phyloP scores from a whole-genome alignment of 495 filamentous ascomycete genomes.

The Aspergillus ostianus region DNA sequence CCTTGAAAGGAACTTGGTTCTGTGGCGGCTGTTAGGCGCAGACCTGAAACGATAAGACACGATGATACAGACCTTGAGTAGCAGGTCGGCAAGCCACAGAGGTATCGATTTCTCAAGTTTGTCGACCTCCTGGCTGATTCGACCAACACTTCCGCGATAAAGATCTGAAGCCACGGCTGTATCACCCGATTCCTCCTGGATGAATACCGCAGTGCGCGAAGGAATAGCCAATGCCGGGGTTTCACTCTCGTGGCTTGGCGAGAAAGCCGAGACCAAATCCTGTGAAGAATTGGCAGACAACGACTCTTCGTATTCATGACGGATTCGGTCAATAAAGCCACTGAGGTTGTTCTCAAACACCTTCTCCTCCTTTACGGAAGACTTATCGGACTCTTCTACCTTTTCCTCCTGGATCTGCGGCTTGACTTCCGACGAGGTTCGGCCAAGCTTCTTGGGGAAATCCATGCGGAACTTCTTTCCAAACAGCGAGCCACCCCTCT shows the following conservation, averaged over 20 bases:
- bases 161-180: slow-evolving; percentile 89
- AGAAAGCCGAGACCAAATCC: slow-evolving; percentile 61
- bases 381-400: slow-evolving; percentile 71
- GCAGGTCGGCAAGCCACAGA: slow-evolving; percentile 88
- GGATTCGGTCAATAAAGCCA: slow-evolving; percentile 76
- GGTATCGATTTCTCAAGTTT: slow-evolving; percentile 80
- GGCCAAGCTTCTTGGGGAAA: slow-evolving; percentile 81
- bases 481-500: slow-evolving; percentile 68
- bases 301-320: slow-evolving; percentile 74
- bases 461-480: slow-evolving; percentile 86
- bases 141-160: slow-evolving; percentile 81
- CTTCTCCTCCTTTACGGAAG: slow-evolving; percentile 66
- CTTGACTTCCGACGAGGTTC: slow-evolving; percentile 75
- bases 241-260: slow-evolving; percentile 76
- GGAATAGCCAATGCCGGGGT: slow-evolving; percentile 84
- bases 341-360: slow-evolving; percentile 79
- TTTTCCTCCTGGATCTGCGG: slow-evolving; percentile 75
- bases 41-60: background rate
- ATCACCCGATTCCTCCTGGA: slow-evolving; percentile 88
- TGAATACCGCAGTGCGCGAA: slow-evolving; percentile 76
- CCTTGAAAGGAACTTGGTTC: slow-evolving; percentile 83
- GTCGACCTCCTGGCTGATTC: slow-evolving; percentile 74
- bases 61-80: slow-evolving; percentile 60
- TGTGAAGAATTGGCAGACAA: slow-evolving; percentile 53
- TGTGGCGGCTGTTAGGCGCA: slow-evolving; percentile 25